phyloP scores from a whole-genome alignment of 1,139 yeast species.

The Sporopachydermia cereana region DNA sequence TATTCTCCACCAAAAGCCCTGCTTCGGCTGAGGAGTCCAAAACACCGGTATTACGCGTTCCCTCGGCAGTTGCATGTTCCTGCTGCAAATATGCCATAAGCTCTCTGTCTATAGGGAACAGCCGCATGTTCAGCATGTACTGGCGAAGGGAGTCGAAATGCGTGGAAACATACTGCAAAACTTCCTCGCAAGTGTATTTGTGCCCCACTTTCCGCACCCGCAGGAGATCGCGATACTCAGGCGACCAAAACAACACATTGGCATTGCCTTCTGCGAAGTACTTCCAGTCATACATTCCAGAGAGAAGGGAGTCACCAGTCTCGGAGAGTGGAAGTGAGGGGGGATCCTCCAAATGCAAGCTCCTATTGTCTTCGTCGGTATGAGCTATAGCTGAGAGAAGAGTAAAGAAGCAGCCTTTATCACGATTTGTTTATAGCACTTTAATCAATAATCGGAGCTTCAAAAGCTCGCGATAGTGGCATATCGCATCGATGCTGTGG shows the following conservation, averaged over 20 bases:
- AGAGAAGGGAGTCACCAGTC: background rate
- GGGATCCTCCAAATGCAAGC: no score
- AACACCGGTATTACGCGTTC: constrained; percentile 3
- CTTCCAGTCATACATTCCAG: constrained; percentile 12
- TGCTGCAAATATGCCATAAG: constrained; percentile 8
- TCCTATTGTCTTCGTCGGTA: no score
- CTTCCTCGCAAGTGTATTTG: constrained; percentile 11
- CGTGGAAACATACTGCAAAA: constrained; percentile 11
- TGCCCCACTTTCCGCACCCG: constrained; percentile 16
- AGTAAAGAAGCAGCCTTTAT: no score
- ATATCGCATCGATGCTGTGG: no score
- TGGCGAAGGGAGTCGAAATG: constrained; percentile 10
- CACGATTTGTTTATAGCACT: no score
- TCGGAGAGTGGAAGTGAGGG: background rate
- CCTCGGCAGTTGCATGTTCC: background rate
- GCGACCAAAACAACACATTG: constrained; percentile 14
- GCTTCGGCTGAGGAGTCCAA: constrained; percentile 11
- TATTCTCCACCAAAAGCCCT: constrained; percentile 10
- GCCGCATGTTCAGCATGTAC: constrained; percentile 10
- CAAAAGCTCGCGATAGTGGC: no score
- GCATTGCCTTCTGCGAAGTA: constrained; percentile 20
- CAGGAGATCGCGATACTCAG: constrained; percentile 12
- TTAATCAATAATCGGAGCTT: no score
- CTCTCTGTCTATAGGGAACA: constrained; percentile 11
- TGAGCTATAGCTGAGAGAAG: no score